These are phyloP conservation scores for Diphasiastrum complanatum DNA, from an alignment of 83 land plant genomes.

Conservation along the genomic window DNA sequence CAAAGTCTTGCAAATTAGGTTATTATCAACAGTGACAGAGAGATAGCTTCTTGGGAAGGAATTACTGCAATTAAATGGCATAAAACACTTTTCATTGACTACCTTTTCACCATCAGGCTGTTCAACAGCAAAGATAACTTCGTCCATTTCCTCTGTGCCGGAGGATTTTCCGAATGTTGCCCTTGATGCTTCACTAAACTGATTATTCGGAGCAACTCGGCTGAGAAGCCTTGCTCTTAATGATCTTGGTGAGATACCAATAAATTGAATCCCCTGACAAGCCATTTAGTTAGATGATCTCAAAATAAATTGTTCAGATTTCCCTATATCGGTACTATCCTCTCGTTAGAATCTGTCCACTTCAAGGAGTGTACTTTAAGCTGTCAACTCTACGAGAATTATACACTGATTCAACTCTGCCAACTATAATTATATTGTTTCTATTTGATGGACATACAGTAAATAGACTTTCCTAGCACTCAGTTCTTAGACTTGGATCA, in stretches of 20 bases:
- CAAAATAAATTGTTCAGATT: not conserved
- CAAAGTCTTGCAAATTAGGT: not conserved
- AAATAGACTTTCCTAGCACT: not conserved
- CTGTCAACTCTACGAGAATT: no score
- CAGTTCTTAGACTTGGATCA: not conserved
- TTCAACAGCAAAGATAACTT: slow-evolving; percentile 31
- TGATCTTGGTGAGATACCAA: slow-evolving; percentile 24
- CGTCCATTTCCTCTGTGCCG: not conserved
- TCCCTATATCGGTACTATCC: not conserved
- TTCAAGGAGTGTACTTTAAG: no score
- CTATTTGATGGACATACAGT: not conserved
- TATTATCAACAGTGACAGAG: no score
- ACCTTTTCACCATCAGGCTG: slow-evolving; percentile 45
- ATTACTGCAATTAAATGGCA: no score
- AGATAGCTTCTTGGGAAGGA: no score
- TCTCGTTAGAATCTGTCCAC: no score
- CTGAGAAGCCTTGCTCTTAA: slow-evolving; percentile 17
- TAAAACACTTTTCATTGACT: not conserved
- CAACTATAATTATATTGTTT: no score
- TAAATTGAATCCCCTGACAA: slow-evolving; percentile 28
- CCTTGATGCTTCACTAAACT: slow-evolving; percentile 5
- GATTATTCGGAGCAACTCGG: slow-evolving; percentile 15
- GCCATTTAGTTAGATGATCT: not conserved
- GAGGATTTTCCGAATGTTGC: slow-evolving; percentile 8
- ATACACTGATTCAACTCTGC: no score